Base-by-base conservation (phyloP, 306 rosid species). In the Glycyrrhiza uralensis region DNA sequence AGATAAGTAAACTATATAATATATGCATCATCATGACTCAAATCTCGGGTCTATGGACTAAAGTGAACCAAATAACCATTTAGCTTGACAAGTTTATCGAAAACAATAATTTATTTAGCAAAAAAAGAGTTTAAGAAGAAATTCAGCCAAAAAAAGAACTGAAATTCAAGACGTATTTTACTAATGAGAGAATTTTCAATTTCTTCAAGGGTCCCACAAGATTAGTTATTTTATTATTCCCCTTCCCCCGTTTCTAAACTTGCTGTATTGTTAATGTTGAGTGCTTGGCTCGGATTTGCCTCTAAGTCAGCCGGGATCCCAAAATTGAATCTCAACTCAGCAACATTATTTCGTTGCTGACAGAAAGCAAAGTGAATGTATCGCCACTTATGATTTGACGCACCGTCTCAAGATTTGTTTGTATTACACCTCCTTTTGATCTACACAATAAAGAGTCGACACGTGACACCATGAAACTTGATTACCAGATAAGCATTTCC, bases 361-460 rank as follows among this genome's bases (percentile, higher is more conserved):
- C 68, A 33, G 35, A 66, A 54, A 39, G 73, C 18, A 75, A 72
- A 56, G 65, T 12, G 63, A 73, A 47, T 49, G 42, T 30, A 76
- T 55, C 44, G 69, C 20, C 62, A 79, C 58, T 19, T 70, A 74
- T 79, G 71, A 79, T 66, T 73, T 79, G 79, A 38, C 56, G 42
- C 83, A 66, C 76, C 75, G 60, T 66, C 71, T 66, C 6, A 54
- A 13, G 19, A 46, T 24, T 65, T 72, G 79, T 79, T 61, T 65
- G 75, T 46, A 35, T 47, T 64, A 5, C 61, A 63, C 8, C 42
- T 6, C 1, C 32, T 71, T 78, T 61, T 29, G 22, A 26, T 35
- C 15, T n/a, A n/a, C n/a, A n/a, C n/a, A n/a, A 18, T 22, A 64
- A 45, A 72, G 46, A 33, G 17, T 13, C n/a, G 62, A 58, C 66